Evolutionary conservation across 1,284 basidiomycete species (phyloP).

Genomic region (Leucocoprinus gongylophorus): DNA sequence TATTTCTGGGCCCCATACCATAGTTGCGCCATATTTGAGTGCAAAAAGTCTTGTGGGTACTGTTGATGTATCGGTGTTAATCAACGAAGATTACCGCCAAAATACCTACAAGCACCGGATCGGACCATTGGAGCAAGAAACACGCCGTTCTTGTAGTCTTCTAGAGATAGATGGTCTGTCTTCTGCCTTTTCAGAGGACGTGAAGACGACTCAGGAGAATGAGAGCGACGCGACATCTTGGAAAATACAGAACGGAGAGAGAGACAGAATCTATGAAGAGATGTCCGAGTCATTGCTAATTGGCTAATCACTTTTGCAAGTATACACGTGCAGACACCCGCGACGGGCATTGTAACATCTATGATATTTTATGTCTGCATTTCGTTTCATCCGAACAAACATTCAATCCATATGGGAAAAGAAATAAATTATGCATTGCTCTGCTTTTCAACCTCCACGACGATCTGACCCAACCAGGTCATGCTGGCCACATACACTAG

Average conservation of each 20-base stretch:
- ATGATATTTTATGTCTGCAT: neutral
- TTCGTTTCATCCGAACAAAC: too few species aligned
- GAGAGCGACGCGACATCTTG: slow-evolving; percentile 48
- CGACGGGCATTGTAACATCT: too few species aligned
- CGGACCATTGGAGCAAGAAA: slow-evolving; percentile 95
- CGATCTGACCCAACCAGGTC: slow-evolving; percentile 10
- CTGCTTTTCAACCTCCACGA: slow-evolving; percentile 11
- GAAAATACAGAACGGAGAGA: slow-evolving; percentile 9
- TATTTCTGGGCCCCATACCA: slow-evolving; percentile 97
- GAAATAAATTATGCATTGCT: slow-evolving; percentile 11
- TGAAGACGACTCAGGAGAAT: slow-evolving; percentile 38
- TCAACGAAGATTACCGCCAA: neutral
- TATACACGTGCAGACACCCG: neutral
- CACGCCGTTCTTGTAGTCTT: slow-evolving; percentile 74
- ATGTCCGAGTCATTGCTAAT: neutral
- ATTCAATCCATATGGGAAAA: neutral
- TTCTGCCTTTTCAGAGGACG: slow-evolving; percentile 49
- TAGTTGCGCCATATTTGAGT: slow-evolving; percentile 87
- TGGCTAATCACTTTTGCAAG: neutral
- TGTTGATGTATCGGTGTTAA: slow-evolving; percentile 24
- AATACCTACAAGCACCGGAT: slow-evolving; percentile 73
- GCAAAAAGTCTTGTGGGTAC: slow-evolving; percentile 82
- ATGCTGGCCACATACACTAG: slow-evolving; percentile 12
- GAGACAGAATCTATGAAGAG: neutral
- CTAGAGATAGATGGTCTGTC: slow-evolving; percentile 48